Evolutionary conservation across 352 stramenopile species (phyloP).

Genomic region (Pythium rishiriense): DNA sequence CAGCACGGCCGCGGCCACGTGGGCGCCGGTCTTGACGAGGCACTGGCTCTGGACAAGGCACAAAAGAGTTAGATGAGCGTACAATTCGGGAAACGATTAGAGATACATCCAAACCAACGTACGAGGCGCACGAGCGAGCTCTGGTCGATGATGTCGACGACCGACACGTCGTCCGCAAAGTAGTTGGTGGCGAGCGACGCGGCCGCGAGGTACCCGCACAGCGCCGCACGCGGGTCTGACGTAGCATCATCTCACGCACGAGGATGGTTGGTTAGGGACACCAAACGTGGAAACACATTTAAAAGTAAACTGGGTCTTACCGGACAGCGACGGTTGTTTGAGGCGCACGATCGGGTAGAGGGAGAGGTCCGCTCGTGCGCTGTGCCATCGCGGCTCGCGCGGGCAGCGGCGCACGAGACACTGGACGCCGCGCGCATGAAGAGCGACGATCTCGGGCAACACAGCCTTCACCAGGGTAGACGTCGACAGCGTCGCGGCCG

Average conservation of each 20-base stretch:
- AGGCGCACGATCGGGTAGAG: constrained; percentile 74
- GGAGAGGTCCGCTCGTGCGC: constrained; percentile 61
- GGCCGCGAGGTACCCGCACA: constrained; percentile 74
- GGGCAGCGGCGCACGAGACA: constrained; percentile 57
- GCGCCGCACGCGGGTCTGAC: constrained; percentile 66
- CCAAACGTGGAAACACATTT: not conserved
- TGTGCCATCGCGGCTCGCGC: constrained; percentile 81
- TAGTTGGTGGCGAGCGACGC: constrained; percentile 82
- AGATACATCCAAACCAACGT: constrained; percentile 18
- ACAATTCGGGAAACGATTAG: too few relatives aligned
- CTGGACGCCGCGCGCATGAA: constrained; percentile 55
- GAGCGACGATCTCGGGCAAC: constrained; percentile 54
- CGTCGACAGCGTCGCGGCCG: constrained; percentile 48
- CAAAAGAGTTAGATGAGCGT: not conserved
- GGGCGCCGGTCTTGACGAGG: constrained; percentile 79
- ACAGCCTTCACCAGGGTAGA: constrained; percentile 54
- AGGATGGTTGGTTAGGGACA: not conserved
- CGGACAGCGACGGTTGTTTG: constrained; percentile 57
- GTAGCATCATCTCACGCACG: not conserved
- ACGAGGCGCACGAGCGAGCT: constrained; percentile 82
- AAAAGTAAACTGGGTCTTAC: constrained; percentile 29
- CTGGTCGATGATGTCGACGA: constrained; percentile 82
- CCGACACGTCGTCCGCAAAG: constrained; percentile 67
- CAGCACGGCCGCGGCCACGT: constrained; percentile 76
- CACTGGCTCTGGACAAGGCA: constrained; percentile 65